Percentiles rank a stretch among this genome's conserved stretches.
phyloP scores from a whole-genome alignment of 1,139 yeast genomes.

The Blastobotrys malaysiensis region DNA sequence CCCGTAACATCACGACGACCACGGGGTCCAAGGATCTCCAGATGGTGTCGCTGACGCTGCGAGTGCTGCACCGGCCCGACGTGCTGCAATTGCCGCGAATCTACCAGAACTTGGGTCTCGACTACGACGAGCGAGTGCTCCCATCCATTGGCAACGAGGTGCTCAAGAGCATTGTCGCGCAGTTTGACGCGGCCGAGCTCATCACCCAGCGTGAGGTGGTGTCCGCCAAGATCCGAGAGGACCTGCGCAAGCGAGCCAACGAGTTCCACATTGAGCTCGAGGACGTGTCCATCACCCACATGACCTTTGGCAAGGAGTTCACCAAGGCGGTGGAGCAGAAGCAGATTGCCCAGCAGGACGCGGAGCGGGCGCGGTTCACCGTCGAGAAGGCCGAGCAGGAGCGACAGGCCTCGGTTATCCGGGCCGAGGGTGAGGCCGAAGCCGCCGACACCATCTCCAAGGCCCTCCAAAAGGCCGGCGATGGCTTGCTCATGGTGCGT shows the following conservation, averaged over 20 bases:
- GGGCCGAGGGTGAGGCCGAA: slow-evolving; percentile 99
- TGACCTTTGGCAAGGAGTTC: slow-evolving; percentile 95
- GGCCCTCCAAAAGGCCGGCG: slow-evolving; percentile 93
- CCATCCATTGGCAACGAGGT: slow-evolving; percentile 98
- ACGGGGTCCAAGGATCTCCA: slow-evolving; percentile 98
- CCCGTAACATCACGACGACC: slow-evolving; percentile 88
- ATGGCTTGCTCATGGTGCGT: slow-evolving; percentile 89
- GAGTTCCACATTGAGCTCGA: slow-evolving; percentile 91
- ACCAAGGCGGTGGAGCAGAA: slow-evolving; percentile 98
- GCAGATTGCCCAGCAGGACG: slow-evolving; percentile 99
- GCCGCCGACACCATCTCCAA: slow-evolving; percentile 93
- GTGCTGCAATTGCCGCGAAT: slow-evolving; percentile 74
- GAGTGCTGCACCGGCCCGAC: slow-evolving; percentile 94
- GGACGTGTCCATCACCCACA: slow-evolving; percentile 96
- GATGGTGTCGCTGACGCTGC: slow-evolving; percentile 85
- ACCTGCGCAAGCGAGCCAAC: slow-evolving; percentile 72
- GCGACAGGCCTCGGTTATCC: slow-evolving; percentile 85
- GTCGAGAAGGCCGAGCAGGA: slow-evolving; percentile 98
- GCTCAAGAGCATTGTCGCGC: slow-evolving; percentile 91
- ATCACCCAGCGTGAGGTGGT: slow-evolving; percentile 97
- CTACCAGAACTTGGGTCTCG: slow-evolving; percentile 86
- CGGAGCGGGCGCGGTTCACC: slow-evolving; percentile 90
- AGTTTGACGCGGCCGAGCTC: slow-evolving; percentile 95
- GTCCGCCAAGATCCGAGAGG: slow-evolving; percentile 82
- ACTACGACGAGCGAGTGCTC: slow-evolving; percentile 93